Base-by-base conservation (phyloP, 2,329 filamentous ascomycete species). In the Aspergillus niger region DNA sequence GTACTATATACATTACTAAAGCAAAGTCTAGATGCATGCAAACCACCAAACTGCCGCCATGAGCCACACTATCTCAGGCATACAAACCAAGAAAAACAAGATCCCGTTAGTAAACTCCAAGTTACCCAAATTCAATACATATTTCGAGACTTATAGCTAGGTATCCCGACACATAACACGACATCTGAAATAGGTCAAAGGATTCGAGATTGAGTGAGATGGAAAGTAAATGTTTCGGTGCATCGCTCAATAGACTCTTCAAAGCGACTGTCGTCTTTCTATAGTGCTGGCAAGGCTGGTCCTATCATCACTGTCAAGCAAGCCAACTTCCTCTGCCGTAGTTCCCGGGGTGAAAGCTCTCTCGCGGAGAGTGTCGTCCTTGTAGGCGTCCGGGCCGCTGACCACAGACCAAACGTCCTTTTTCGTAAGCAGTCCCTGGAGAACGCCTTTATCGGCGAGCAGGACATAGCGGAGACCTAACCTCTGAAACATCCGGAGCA, bases 341-440 rank as follows among this genome's bases (percentile, higher is more conserved):
- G 71, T 61, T 13, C 56, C 63, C 36, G 72, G 68, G 32, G 67
- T 61, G 47, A 72, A 72, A 5, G 68, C 59, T 47, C 65, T 66
- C 6, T 70, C 68, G 47, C 67, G 70, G 20, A 75, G 63, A n/a
- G 66, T 69, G 43, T 76, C 71, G 57, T 69, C 68, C 39, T 70
- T 67, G 28, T 66, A 66, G 55, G 88, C 86, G 65, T 89, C 88
- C 8, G 86, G 87, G 44, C 89, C 91, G 72, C 97, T 92, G 49
- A 98, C 82, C 41, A 98, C 88, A 75, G 91, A 93, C 91, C 93
- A 98, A 36, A 96, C 89, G 77, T 99, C 95, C 80, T 99, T 99
- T 81, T 98, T 98, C 20, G 95, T 99, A 67, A 98, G 80, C 51
- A 99, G 76, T 0, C 95, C 95, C 74, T 91, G 88, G 41, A 99